Base-by-base conservation (phyloP, 2,329 filamentous ascomycete species). In the Microcera coccophila region DNA sequence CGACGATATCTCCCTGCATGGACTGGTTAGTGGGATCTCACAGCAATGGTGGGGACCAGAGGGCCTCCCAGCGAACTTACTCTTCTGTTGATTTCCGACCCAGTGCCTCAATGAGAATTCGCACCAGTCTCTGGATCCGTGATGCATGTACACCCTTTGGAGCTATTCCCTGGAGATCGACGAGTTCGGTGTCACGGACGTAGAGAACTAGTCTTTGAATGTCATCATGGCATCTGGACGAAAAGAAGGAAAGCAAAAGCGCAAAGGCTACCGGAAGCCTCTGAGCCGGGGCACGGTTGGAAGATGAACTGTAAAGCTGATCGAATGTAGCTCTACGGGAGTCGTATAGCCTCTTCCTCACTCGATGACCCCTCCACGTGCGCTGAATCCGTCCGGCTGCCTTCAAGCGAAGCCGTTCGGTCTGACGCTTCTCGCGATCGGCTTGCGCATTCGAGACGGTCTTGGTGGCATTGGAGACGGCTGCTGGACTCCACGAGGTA, bases 361-460 rank as follows among this genome's bases (percentile, higher is more conserved):
- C 73, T 43, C 65, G 74, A 63, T 94, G 78, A 12, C 90, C 90
- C 63, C 91, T 79, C 90, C 90, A 97, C 65, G 78, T 72, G 52
- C 80, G 78, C 64, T 97, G 93, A 52, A 97, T 81, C 38, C 70
- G 76, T 53, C 78, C 83, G 12, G 81, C 80, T 4, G 90, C 88
- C 58, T 83, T 85, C 38, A 90, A 67, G 45, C 82, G 81, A 37
- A 88, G 83, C 55, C 90, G 78, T 59, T 97, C 90, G 38, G 81
- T 81, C 57, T 95, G 88, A 54, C 93, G 79, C 55, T 83, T 78
- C 50, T 84, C 74, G 21, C 93, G 83, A 56, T 96, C 90, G 55
- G 90, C 87, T 60, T 96, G 89, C 20, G 91, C 91, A 56, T 88
- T 82, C 34, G 85, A 86, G 20, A 97, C 78, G 2, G 90, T 85